Evolutionary conservation across 495 filamentous ascomycete genomes (phyloP).

Genomic region (Neurospora sp.): DNA sequence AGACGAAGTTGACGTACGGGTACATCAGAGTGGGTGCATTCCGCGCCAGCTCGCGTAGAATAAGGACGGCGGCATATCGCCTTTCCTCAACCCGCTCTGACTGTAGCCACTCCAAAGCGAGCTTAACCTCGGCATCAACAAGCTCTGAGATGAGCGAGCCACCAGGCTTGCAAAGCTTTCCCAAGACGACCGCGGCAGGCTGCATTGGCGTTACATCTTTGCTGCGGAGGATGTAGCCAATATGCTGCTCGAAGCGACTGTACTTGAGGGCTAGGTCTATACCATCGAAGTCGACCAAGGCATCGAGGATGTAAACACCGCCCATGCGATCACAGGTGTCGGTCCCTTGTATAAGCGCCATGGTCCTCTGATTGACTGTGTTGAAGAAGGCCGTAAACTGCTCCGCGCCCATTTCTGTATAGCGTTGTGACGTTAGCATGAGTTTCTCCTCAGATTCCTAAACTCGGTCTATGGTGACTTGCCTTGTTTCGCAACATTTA

Average conservation of each 20-base stretch:
- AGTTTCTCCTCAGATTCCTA: neutral
- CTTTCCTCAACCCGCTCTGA: conserved; percentile 88
- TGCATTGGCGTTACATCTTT: conserved; percentile 83
- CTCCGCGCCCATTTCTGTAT: conserved; percentile 61
- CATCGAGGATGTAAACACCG: conserved; percentile 83
- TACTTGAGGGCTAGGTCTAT: conserved; percentile 92
- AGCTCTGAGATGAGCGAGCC: conserved; percentile 92
- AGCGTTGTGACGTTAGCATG: neutral
- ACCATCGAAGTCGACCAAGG: conserved; percentile 88
- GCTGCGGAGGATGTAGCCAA: conserved; percentile 78
- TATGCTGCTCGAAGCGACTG: conserved; percentile 78
- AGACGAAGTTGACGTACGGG: conserved; percentile 76
- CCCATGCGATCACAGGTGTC: conserved; percentile 83
- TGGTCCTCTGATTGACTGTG: conserved; percentile 64
- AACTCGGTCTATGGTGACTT: neutral
- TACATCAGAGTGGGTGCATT: conserved; percentile 93
- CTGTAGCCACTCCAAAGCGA: conserved; percentile 89
- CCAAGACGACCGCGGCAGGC: conserved; percentile 75
- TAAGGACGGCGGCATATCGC: conserved; percentile 82
- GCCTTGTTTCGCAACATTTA: conserved; percentile 31
- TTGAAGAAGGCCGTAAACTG: conserved; percentile 73
- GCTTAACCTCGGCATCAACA: conserved; percentile 92
- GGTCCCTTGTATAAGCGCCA: conserved; percentile 65
- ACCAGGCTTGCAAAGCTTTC: conserved; percentile 80
- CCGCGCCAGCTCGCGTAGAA: conserved; percentile 77